These are phyloP conservation scores for Trichoderma guizhouense DNA, from an alignment of 2,329 filamentous ascomycete species.

Conservation along the genomic window DNA sequence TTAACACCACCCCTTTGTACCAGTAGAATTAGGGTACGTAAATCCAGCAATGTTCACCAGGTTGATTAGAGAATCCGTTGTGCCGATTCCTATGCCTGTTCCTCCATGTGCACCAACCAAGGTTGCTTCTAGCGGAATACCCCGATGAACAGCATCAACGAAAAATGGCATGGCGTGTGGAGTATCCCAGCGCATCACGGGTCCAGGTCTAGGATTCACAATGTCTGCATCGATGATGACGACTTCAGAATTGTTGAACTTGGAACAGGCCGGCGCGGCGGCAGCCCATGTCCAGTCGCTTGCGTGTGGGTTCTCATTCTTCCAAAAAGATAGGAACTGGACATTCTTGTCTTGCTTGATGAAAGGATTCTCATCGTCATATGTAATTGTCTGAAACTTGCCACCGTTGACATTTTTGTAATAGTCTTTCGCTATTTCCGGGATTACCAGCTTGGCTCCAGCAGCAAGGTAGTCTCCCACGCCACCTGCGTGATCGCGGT, in stretches of 20 bases:
- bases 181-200: neutral
- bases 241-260: neutral
- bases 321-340: neutral
- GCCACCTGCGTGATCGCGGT: neutral
- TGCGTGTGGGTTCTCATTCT: neutral
- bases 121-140: neutral
- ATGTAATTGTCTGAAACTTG: neutral
- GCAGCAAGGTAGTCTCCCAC: neutral
- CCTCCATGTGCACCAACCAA: neutral
- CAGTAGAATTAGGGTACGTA: too few species aligned
- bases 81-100: too few species aligned
- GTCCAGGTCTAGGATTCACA: neutral
- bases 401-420: neutral
- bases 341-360: neutral
- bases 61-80: too few species aligned
- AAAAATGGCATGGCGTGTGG: neutral
- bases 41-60: too few species aligned
- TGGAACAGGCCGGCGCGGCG: too few species aligned
- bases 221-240: neutral
- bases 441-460: neutral
- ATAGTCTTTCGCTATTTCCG: neutral
- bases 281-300: too few species aligned
- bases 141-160: neutral
- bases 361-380: neutral
- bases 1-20: too few species aligned